Evolutionary conservation across 1,139 yeast species (phyloP), one percentile per base, ranked within the genome.

Genomic region (Yamadazyma jaroonii): DNA sequence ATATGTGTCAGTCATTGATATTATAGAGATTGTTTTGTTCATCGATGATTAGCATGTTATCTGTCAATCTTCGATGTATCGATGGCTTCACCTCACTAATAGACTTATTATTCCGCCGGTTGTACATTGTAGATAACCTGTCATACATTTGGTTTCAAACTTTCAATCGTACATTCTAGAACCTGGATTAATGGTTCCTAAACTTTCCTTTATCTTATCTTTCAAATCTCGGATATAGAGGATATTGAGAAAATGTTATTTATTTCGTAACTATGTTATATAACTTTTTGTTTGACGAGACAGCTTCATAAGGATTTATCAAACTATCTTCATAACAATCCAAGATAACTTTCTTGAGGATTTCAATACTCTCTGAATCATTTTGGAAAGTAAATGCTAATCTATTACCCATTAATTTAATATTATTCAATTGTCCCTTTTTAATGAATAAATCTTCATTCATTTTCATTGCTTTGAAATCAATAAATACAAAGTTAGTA

Each of bases 401-500:
- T 38, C 76, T 53, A 28, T 57, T 56, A 3, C 64, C 59, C 43
- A 50, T 52, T 3, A 61, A 49, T 33, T 59, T 66, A 25, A 69
- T 48, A 34, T 53, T 51, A 37, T 62, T 49, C 38, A 61, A 53
- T 17, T 51, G 44, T 20, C 62, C 62, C 30, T 59, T 41, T 27
- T 52, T 50, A 25, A 48, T 49, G 33, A 67, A 55, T 20, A 50
- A 45, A 9, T 46, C 49, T n/a, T 62, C 59, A 44, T 57, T 54
- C 54, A 67, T 61, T 32, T 58, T 53, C 47, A 58, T 64, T 11
- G 57, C 61, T 28, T 48, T 49, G 31, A 67, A 51, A 43, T 70
- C 74, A 23, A 70, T 44, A 41, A 69, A 70, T 3, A 70, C 74
- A 45, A 70, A 69, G 49, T 62, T 68, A 11, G 74, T 61, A 32